These are phyloP conservation scores for Colletotrichum tabaci DNA, from an alignment of 2,329 filamentous ascomycete genomes.

Conservation along the genomic window DNA sequence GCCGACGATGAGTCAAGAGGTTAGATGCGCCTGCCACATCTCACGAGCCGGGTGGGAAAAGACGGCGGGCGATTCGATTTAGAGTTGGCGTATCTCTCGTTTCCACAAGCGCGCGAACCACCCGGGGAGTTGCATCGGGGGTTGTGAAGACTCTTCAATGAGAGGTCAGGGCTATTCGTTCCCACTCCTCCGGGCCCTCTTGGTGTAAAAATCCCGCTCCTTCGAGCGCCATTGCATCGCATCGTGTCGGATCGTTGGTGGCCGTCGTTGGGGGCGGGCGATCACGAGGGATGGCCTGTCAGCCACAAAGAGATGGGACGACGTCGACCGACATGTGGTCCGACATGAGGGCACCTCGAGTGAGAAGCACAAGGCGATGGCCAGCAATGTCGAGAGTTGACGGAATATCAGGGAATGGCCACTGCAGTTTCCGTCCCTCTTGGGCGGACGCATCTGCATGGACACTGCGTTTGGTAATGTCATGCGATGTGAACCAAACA, in stretches of 20 bases:
- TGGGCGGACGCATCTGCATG: conserved; percentile 22
- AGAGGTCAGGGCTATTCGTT: conserved; percentile 28
- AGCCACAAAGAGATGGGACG: conserved; percentile 33
- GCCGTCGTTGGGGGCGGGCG: conserved; percentile 1
- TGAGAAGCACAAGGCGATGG: conserved; percentile 15
- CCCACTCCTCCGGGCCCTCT: conserved; percentile 12
- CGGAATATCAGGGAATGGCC: conserved; percentile 6
- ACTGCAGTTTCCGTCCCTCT: conserved; percentile 10
- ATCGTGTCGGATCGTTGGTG: conserved; percentile 15
- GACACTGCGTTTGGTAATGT: conserved; percentile 26
- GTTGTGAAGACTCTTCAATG: conserved; percentile 12
- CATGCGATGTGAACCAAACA: neutral
- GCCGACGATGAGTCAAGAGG: neutral
- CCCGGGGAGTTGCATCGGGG: conserved; percentile 18
- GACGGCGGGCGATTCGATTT: conserved; percentile 26
- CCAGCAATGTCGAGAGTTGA: conserved; percentile 1
- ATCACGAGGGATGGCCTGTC: conserved; percentile 34
- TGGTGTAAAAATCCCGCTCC: conserved; percentile 18
- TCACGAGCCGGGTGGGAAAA: neutral
- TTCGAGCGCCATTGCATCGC: conserved; percentile 8
- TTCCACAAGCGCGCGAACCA: conserved; percentile 36
- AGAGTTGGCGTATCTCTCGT: conserved; percentile 23
- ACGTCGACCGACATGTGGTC: conserved; percentile 36
- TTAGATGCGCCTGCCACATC: conserved; percentile 12
- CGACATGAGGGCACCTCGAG: conserved; percentile 31